Base-by-base conservation (phyloP, 139 green algal genomes). In the Medakamo hakoo region DNA sequence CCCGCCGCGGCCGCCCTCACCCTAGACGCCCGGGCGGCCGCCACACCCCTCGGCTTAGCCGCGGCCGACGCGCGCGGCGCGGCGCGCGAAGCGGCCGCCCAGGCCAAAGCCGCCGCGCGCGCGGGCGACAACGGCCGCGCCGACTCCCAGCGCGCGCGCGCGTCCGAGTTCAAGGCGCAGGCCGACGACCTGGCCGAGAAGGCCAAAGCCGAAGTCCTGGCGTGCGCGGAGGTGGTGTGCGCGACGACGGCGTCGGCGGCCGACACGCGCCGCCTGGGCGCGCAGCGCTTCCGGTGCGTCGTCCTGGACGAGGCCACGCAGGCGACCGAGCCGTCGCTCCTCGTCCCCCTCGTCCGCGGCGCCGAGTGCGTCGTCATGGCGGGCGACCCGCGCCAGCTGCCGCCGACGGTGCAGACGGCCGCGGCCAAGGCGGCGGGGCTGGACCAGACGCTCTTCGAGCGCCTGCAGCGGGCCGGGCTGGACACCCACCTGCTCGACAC, bases 261-360 rank as follows among this genome's bases (percentile, higher is more conserved):
- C 1, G 81, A 88, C 52, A 57, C 57, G 23, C 27, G 63, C 18
- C 56, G 27, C 16, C 63, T 83, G 56, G 18, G 56, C 20, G 64
- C 28, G 2, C 55, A 40, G 21, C 32, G 24, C 14, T 97, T 90
- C 81, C 70, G 68, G 24, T 60, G 89, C 23, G 87, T 95, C 9
- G 79, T 97, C 29, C 73, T 98, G 16, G 91, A 98, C 64, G 91
- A 97, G 66, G 91, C 91, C 31, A 87, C 78, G 18, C 91, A 98
- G 74, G 81, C 87, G 27, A 96, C 88, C 5, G 86, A 95, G 73
- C 85, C 91, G 1, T 73, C 78, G 2, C 80, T 76, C 24, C 72
- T 98, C 18, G 83, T 97, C 26, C 79, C 91, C 0, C 77, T 98
- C 52, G 72, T 86, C 14, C 75, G 74, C 63, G 88, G 89, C 1